Evolutionary conservation across 129 eudicot species (phyloP), one percentile per base, ranked within the genome.

Genomic region (Heracleum sosnowskyi): DNA sequence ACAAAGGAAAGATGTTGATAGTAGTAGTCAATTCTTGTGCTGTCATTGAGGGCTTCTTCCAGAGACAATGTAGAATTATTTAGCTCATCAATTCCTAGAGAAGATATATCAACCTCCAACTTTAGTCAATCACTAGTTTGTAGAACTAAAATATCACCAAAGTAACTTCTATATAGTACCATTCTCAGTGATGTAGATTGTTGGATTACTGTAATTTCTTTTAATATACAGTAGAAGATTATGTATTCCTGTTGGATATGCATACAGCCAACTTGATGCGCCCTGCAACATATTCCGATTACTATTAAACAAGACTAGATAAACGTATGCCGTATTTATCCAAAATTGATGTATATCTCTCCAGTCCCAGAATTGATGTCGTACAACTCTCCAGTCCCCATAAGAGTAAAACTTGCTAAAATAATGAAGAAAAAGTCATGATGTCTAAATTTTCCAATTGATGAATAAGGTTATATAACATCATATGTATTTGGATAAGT

Each of bases 181-280:
- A 31, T 89, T 89, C 79, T 89, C 94, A 34, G 91, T 89, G 47
- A 89, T 83, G 85, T 87, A 89, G 41, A 87, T 79, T 39, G 78
- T 69, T 44, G 94, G 89, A 77, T 87, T 87, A 51, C 85, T 83
- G 86, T 89, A 89, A 29, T 82, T 87, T 77, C 70, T 82, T 82
- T 83, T 87, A 41, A 83, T 87, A 82, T 83, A 86, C 45, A 77
- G 76, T 11, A 83, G 76, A 42, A 85, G 86, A 79, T 84, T 84
- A 26, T 79, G 86, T 53, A 89, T 55, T 73, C 91, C 91, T 77
- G 76, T 82, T 4, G 93, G 91, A 80, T 89, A 87, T 71, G 79
- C 77, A 31, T 83, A 85, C 71, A 89, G 88, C 90, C 88, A 86
- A 71, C 78, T 81, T 11, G 93, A 84, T 29, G 87, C 93, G 5